Percentiles rank a stretch among this genome's conserved stretches.
Evolutionary conservation across 73 alveolate genomes (phyloP).

Genomic region (Urostyla sp.): DNA sequence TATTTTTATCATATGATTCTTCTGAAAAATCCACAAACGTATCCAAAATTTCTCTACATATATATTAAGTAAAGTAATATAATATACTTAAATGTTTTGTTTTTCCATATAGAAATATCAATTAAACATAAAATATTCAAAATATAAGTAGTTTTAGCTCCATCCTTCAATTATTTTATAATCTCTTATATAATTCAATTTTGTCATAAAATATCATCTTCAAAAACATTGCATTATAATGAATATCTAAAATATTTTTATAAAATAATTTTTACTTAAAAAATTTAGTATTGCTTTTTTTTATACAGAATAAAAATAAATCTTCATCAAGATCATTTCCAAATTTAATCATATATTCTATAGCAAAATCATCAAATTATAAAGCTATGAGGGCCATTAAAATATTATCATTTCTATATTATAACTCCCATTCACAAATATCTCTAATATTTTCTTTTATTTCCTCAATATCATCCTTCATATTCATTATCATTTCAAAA

Average conservation of each 20-base stretch:
- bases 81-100: constrained; percentile 44
- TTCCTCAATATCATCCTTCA: background rate
- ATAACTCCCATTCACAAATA: constrained; percentile 47
- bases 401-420: constrained; percentile 19
- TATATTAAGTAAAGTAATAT: background rate
- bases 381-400: constrained; percentile 29
- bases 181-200: constrained; percentile 11
- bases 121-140: constrained; percentile 41
- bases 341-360: constrained; percentile 47
- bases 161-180: constrained; percentile 19
- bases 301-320: constrained; percentile 41
- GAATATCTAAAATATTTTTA: constrained; percentile 38
- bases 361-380: constrained; percentile 51
- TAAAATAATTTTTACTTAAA: constrained; percentile 11
- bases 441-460: constrained; percentile 14
- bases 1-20: constrained; percentile 23
- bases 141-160: constrained; percentile 42
- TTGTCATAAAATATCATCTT: constrained; percentile 52
- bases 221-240: constrained; percentile 49
- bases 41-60: constrained; percentile 47
- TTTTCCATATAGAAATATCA: constrained; percentile 63
- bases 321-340: constrained; percentile 42
- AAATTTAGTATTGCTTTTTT: constrained; percentile 30
- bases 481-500: constrained; percentile 8
- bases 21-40: constrained; percentile 20